These are phyloP conservation scores for Mycena albidolilacea DNA, from an alignment of 768 basidiomycete species.

Conservation along the genomic window DNA sequence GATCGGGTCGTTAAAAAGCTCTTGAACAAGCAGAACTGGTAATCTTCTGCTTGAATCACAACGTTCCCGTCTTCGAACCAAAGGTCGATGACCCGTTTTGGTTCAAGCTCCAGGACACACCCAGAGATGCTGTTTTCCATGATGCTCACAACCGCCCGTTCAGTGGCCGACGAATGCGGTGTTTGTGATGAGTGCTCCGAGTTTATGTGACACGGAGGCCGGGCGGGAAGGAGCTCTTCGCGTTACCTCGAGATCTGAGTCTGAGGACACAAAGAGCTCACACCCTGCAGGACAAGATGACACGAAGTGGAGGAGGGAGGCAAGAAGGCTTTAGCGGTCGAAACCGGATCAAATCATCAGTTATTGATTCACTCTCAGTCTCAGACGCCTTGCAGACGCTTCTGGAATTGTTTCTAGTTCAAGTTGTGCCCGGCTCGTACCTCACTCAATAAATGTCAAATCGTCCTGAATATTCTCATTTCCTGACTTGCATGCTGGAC, in stretches of 20 bases:
- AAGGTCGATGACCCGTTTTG: conserved; percentile 29
- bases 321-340: too few species aligned
- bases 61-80: conserved; percentile 47
- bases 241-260: not conserved
- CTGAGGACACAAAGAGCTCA: not conserved
- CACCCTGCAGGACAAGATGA: not conserved
- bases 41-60: conserved; percentile 38
- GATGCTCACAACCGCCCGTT: too few species aligned
- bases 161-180: too few species aligned
- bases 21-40: conserved; percentile 37
- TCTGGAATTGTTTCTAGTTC: too few species aligned
- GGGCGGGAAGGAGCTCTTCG: not conserved
- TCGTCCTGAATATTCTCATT: too few species aligned
- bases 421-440: too few species aligned
- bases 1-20: conserved; percentile 36
- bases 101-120: not conserved
- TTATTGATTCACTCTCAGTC: too few species aligned
- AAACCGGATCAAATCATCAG: not conserved
- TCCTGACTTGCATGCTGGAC: too few species aligned
- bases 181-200: not conserved
- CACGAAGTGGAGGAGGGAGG: too few species aligned
- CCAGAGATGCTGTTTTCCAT: not conserved
- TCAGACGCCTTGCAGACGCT: too few species aligned
- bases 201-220: not conserved
- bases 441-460: too few species aligned